These are phyloP conservation scores for Penicillium argentinense DNA, from an alignment of 495 filamentous ascomycete genomes.

Conservation along the genomic window DNA sequence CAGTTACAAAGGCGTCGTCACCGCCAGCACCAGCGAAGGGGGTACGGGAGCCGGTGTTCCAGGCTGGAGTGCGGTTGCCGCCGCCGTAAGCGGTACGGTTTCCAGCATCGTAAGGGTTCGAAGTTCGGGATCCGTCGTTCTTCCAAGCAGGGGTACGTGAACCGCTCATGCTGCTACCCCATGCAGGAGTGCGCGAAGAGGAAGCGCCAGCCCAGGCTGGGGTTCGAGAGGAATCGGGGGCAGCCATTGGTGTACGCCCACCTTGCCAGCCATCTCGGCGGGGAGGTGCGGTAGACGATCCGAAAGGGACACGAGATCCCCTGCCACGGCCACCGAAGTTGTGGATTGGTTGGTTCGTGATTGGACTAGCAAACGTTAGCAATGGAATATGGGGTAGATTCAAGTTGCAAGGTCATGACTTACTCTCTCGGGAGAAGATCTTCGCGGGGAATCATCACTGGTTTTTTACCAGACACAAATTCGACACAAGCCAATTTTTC, in stretches of 20 bases:
- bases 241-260: conserved; percentile 66
- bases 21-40: conserved; percentile 62
- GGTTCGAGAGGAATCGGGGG: conserved; percentile 60
- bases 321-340: conserved; percentile 57
- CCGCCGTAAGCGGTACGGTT: conserved; percentile 71
- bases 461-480: conserved; percentile 87
- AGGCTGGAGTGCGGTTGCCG: conserved; percentile 52
- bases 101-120: conserved; percentile 80
- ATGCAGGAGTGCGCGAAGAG: conserved; percentile 59
- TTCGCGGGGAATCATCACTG: conserved; percentile 75
- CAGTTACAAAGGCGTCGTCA: conserved; percentile 69
- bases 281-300: conserved; percentile 34
- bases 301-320: conserved; percentile 50
- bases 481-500: conserved; percentile 84
- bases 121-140: conserved; percentile 67
- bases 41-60: conserved; percentile 66
- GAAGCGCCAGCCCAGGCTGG: conserved; percentile 63
- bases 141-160: conserved; percentile 78
- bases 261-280: conserved; percentile 48
- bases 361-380: conserved; percentile 39
- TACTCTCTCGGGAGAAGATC: conserved; percentile 80
- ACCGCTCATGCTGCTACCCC: conserved; percentile 52
- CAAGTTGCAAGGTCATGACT: conserved; percentile 27
- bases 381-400: conserved; percentile 8
- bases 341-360: conserved; percentile 73